A percentile compares a stretch with the other conserved stretches of the same genome.
Evolutionary conservation across 2,329 filamentous ascomycete species (phyloP).

Genomic region (Calonectria pseudoturangicola): DNA sequence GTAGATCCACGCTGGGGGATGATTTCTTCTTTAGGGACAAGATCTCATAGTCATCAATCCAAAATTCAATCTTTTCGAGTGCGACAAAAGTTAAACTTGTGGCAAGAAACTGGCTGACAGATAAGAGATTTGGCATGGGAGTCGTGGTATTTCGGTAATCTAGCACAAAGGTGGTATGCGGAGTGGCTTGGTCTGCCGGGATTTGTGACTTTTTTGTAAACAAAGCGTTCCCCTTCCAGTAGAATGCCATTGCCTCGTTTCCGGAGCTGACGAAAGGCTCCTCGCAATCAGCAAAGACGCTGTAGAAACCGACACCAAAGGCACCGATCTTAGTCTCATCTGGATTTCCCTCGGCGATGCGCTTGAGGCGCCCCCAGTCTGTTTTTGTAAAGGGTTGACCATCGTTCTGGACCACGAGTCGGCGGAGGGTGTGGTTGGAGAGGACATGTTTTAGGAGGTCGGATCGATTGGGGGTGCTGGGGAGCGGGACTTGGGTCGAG

Average conservation of each 20-base stretch:
- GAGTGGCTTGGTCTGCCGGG: constrained; percentile 77
- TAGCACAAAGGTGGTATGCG: constrained; percentile 92
- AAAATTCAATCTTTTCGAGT: constrained; percentile 89
- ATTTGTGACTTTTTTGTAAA: constrained; percentile 92
- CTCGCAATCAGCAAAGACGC: constrained; percentile 98
- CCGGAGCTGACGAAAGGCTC: constrained; percentile 98
- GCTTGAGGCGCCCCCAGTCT: constrained; percentile 94
- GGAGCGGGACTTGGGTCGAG: constrained; percentile 85
- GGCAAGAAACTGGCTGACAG: constrained; percentile 92
- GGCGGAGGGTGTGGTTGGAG: constrained; percentile 88
- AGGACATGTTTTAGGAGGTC: constrained; percentile 88
- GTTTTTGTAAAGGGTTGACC: constrained; percentile 90
- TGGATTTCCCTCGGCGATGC: constrained; percentile 98
- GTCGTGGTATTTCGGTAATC: constrained; percentile 94
- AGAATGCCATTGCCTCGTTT: constrained; percentile 95
- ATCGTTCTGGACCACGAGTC: constrained; percentile 94
- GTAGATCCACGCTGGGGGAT: constrained; percentile 83
- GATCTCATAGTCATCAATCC: constrained; percentile 90
- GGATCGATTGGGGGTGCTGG: constrained; percentile 77
- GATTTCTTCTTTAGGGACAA: constrained; percentile 88
- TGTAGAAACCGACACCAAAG: constrained; percentile 99
- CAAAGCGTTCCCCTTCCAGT: constrained; percentile 98
- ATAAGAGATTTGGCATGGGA: constrained; percentile 88
- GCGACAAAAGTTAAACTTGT: constrained; percentile 98
- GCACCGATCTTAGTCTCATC: constrained; percentile 99